These are phyloP conservation scores for Gastrolobium bilobum DNA, from an alignment of 306 rosid genomes.

Conservation along the genomic window DNA sequence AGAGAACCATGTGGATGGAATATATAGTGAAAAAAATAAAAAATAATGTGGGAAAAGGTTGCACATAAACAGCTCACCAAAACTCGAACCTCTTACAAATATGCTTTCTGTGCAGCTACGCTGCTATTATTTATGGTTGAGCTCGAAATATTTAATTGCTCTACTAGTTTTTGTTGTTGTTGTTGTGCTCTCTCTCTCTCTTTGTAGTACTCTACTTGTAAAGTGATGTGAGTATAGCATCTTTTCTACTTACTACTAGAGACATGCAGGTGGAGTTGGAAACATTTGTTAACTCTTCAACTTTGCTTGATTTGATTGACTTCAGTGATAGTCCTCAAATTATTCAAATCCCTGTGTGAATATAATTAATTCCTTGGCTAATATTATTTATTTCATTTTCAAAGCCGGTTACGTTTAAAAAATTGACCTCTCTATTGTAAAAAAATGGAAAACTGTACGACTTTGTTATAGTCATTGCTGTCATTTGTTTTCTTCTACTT, in stretches of 20 bases:
- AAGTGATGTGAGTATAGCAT: conserved; percentile 54
- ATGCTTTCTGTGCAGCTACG: conserved; percentile 47
- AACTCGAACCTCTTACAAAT: conserved; percentile 51
- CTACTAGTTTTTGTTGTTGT: neutral
- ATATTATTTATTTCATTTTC: neutral
- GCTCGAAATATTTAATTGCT: conserved; percentile 53
- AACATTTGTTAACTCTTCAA: conserved; percentile 35
- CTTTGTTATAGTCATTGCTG: conserved; percentile 8
- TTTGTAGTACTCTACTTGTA: conserved; percentile 34
- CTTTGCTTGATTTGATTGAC: conserved; percentile 52
- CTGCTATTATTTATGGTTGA: conserved; percentile 51
- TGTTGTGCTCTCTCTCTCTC: conserved; percentile 12
- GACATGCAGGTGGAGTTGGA: conserved; percentile 62
- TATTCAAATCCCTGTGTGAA: conserved; percentile 42
- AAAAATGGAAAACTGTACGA: conserved; percentile 4
- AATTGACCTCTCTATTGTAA: conserved; percentile 27
- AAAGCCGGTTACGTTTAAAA: conserved; percentile 22
- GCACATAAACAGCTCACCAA: conserved; percentile 61
- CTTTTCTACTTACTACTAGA: conserved; percentile 61
- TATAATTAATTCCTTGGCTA: conserved; percentile 39
- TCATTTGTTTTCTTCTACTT: conserved; percentile 42
- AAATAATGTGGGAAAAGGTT: neutral
- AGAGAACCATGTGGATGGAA: conserved; percentile 63
- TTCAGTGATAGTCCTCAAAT: conserved; percentile 39
- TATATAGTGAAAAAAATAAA: neutral